Conservation (phyloP, 352 stramenopile species). For the Globisporangium radiosum region DNA sequence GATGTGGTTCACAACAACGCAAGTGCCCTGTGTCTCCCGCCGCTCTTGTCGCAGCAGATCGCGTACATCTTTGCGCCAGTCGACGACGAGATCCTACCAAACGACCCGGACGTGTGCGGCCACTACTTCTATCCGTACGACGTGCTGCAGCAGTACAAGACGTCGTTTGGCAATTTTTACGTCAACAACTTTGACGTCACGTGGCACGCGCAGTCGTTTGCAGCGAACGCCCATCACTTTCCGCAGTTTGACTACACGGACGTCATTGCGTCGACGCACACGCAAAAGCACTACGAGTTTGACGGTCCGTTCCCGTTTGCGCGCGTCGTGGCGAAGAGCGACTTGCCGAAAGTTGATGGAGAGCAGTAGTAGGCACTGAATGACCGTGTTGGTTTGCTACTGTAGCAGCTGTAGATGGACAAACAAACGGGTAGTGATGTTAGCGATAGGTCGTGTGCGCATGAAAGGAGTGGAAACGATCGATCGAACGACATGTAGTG, state of each 20-base stretch:
- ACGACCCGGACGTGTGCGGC: conserved; percentile 61
- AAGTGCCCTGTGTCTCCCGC: conserved; percentile 52
- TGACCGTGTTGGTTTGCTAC: not conserved
- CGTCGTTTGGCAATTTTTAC: conserved; percentile 58
- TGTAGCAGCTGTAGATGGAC: too few relatives aligned
- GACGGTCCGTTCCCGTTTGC: conserved; percentile 65
- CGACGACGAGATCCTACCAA: conserved; percentile 38
- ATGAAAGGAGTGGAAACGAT: too few relatives aligned
- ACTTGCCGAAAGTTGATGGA: conserved; percentile 5
- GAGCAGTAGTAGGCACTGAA: conserved; percentile 1
- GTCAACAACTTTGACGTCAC: conserved; percentile 67
- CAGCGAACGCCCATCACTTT: conserved; percentile 40
- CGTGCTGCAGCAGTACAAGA: conserved; percentile 45
- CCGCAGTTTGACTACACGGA: conserved; percentile 54
- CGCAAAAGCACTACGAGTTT: conserved; percentile 61
- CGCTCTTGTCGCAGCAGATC: conserved; percentile 50
- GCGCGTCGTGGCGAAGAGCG: conserved; percentile 38
- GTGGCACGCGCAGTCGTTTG: conserved; percentile 62
- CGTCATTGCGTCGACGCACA: conserved; percentile 48
- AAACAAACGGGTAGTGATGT: too few relatives aligned
- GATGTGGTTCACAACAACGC: conserved; percentile 31
- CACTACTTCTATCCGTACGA: conserved; percentile 79
- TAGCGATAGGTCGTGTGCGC: too few relatives aligned
- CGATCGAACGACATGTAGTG: too few relatives aligned
- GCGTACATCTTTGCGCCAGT: conserved; percentile 51